Evolutionary conservation across 331 rosid species (phyloP), one percentile per base, ranked within the genome.

Genomic region (Rhamnella rubrinervis): DNA sequence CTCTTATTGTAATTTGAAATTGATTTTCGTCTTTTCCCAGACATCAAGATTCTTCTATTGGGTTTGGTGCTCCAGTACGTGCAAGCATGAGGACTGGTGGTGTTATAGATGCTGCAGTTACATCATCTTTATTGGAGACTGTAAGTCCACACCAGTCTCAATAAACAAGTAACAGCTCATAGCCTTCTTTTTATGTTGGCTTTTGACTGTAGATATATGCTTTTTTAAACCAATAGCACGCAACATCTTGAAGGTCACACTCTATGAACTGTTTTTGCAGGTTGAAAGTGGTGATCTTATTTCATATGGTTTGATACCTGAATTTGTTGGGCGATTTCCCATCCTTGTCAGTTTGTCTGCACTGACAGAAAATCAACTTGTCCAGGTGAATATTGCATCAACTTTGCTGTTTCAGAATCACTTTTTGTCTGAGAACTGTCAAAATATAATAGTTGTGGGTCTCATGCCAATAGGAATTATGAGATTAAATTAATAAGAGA

Each of bases 261-360:
- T n/a, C 39, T 40, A 18, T 64, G 71, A 66, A 61, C 18, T 70
- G 35, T 77, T 74, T 74, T 84, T 59, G 66, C 88, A 95, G 98
- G 98, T 87, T 62, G 98, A 95, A 79, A 95, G 98, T 77, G 80
- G 97, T 72, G 98, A 95, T 81, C 97, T 95, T 55, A 89, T 89
- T 61, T 83, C 97, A 20, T 95, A 95, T 65, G 97, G 99, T 66
- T 82, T 95, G 69, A 91, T 91, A 77, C 97, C 97, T 37, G 98
- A 95, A 75, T 95, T 95, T 85, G 98, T 93, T 69, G 98, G 98
- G 68, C 82, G 97, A 38, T 95, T 95, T 82, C 98, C 98, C 44
- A 73, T 95, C 71, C 97, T 95, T 59, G 98, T 89, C 85, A 95
- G 95, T 72, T 81, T 95, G 75, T 84, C 90, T 14, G 97, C 98